These are phyloP conservation scores for Aspergillus sp. DNA, from an alignment of 2,329 filamentous ascomycete genomes.

Conservation along the genomic window DNA sequence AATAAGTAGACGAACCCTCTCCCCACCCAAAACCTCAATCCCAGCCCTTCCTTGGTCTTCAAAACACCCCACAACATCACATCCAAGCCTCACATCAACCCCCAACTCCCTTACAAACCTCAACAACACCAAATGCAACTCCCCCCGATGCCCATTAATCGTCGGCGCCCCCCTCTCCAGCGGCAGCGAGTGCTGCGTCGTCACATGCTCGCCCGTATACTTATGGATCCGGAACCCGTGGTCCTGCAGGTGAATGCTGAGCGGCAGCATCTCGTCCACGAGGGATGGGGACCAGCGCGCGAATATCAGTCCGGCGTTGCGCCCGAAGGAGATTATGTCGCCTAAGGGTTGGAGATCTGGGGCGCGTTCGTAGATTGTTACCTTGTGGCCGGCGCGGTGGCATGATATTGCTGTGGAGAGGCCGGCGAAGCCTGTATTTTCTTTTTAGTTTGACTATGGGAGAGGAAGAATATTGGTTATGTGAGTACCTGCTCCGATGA, in stretches of 20 bases:
- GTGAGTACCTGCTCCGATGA: neutral
- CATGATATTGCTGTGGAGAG: neutral
- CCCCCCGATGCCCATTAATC: neutral
- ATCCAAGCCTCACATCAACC: neutral
- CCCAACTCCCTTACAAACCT: neutral
- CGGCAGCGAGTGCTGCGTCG: neutral
- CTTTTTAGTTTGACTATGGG: no score
- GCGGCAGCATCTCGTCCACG: neutral
- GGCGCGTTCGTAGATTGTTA: neutral
- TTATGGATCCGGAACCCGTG: neutral
- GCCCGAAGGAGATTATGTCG: neutral
- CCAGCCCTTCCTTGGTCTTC: neutral
- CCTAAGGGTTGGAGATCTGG: neutral
- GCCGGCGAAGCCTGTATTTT: neutral
- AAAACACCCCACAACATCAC: neutral
- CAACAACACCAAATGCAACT: neutral
- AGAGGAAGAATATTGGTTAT: no score
- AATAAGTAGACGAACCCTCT: neutral
- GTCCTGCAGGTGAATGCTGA: neutral
- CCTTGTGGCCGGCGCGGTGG: neutral
- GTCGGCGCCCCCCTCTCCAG: neutral
- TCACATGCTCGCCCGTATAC: neutral
- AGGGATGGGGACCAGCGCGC: neutral
- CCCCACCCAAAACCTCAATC: neutral
- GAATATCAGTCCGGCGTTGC: neutral